Conservation (phyloP, 176 grass and related monocot genomes). For the Phyllostachys edulis region DNA sequence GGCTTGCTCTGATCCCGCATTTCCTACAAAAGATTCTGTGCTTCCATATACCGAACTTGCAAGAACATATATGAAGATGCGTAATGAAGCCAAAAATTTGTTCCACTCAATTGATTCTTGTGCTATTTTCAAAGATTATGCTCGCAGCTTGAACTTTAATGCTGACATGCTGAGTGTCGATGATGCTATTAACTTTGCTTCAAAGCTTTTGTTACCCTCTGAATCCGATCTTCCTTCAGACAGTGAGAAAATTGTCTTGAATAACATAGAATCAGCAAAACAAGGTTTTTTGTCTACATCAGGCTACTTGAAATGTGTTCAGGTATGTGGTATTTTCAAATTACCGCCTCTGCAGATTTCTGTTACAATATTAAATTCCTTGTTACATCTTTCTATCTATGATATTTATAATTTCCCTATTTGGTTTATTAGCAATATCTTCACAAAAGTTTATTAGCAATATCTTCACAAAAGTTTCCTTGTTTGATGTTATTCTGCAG, state of each 20-base stretch:
- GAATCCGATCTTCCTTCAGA: conserved; percentile 42
- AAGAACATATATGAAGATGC: conserved; percentile 94
- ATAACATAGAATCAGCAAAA: conserved; percentile 85
- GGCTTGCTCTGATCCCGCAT: conserved; percentile 78
- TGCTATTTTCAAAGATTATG: conserved; percentile 56
- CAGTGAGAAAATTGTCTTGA: conserved; percentile 50
- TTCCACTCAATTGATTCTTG: conserved; percentile 59
- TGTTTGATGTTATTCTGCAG: conserved; percentile 54
- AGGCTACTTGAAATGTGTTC: conserved; percentile 95
- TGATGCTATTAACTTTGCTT: conserved; percentile 76
- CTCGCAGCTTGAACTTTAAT: conserved; percentile 53
- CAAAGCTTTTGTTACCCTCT: conserved; percentile 59
- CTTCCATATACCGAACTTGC: conserved; percentile 87
- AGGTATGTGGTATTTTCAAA: conserved; percentile 52
- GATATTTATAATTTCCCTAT: background rate
- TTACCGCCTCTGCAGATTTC: conserved; percentile 17
- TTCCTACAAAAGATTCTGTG: conserved; percentile 84
- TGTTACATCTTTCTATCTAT: conserved; percentile 4
- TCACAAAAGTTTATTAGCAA: conserved; percentile 5
- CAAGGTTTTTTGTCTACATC: conserved; percentile 81
- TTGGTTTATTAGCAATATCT: background rate
- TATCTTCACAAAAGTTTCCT: conserved; percentile 22
- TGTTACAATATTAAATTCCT: conserved; percentile 7
- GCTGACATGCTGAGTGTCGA: conserved; percentile 61
- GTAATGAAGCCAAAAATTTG: conserved; percentile 67